Conservation (phyloP, 1,139 yeast genomes). For the Wickerhamomyces sp. region DNA sequence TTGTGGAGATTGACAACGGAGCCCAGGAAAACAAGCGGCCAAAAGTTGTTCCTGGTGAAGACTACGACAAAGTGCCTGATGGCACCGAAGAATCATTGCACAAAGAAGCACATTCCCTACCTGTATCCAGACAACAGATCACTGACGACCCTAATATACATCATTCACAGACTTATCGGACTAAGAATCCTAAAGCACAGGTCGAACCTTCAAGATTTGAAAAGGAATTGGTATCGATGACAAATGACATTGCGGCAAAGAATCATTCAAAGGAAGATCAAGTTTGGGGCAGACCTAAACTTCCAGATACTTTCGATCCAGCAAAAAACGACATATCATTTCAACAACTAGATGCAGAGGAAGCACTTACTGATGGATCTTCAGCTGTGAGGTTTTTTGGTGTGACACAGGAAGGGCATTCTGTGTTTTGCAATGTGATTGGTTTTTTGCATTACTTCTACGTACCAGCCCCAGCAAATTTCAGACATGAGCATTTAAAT, state of each 20-base stretch:
- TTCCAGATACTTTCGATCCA: conserved; percentile 48
- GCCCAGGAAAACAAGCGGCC: conserved; percentile 13
- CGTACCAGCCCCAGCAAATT: conserved; percentile 85
- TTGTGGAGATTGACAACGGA: conserved; percentile 6
- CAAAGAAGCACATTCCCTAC: conserved; percentile 23
- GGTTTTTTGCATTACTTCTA: conserved; percentile 90
- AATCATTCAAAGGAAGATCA: conserved; percentile 25
- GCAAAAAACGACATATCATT: conserved; percentile 54
- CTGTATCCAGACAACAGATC: conserved; percentile 17
- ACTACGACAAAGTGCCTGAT: conserved; percentile 10
- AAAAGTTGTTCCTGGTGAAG: conserved; percentile 10
- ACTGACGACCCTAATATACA: conserved; percentile 16
- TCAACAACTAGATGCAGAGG: conserved; percentile 96
- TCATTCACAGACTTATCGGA: conserved; percentile 25
- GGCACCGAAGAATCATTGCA: conserved; percentile 19
- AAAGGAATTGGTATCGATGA: conserved; percentile 58
- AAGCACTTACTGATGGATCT: conserved; percentile 53
- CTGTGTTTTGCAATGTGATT: conserved; percentile 83
- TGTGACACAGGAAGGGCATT: conserved; percentile 80
- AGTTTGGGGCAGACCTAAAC: conserved; percentile 44
- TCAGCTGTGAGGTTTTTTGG: conserved; percentile 85
- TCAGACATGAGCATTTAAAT: conserved; percentile 49
- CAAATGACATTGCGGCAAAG: conserved; percentile 29
- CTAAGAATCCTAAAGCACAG: conserved; percentile 25
- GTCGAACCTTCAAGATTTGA: conserved; percentile 60